Evolutionary conservation across 345 rosid genomes (phyloP), one percentile per base, ranked within the genome.

Genomic region (Ceriops zippeliana): DNA sequence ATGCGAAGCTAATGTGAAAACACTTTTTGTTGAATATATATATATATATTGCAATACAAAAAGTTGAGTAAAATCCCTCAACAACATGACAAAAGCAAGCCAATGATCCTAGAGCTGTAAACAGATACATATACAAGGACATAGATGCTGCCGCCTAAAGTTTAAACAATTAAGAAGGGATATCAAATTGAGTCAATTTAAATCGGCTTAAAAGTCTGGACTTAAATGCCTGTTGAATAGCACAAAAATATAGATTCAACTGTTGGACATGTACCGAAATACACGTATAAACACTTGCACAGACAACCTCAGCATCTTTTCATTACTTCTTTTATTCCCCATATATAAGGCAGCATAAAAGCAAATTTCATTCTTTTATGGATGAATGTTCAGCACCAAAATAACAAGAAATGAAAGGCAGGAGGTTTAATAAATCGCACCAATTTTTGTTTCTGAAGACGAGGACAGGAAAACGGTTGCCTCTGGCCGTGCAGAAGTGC

Each of bases 381-480:
- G 11, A 38, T 10, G 47, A 38, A 35, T 7, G 10, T 37, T 37
- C 47, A 10, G 15, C 22, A 62, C 46, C 28, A 9, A 35, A 49
- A 30, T 30, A 53, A 19, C 7, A 21, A 5, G 21, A 11, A 65
- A 28, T 49, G 17, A 30, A 49, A 70, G 31, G 10, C 56, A 1
- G 60, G 28, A 32, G 5, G 37, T 4, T 17, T 11, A 34, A 19
- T 47, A 15, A 16, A 9, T 16, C 10, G 57, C 24, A 66, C 93
- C 96, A 0, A 86, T 73, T 71, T 76, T 79, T 2, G 96, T 76
- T 57, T 82, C 86, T 15, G 84, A 73, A 31, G 79, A 64, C 51
- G 84, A 81, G 61, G 91, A 79, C 2, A 80, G 26, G 72, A 89
- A 87, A 66, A 89, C 91, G 4, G 79, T 72, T 13, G 86, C 88